Evolutionary conservation across 23 red algal genomes (phyloP).

Genomic region (Gracilaria vermiculophylla): DNA sequence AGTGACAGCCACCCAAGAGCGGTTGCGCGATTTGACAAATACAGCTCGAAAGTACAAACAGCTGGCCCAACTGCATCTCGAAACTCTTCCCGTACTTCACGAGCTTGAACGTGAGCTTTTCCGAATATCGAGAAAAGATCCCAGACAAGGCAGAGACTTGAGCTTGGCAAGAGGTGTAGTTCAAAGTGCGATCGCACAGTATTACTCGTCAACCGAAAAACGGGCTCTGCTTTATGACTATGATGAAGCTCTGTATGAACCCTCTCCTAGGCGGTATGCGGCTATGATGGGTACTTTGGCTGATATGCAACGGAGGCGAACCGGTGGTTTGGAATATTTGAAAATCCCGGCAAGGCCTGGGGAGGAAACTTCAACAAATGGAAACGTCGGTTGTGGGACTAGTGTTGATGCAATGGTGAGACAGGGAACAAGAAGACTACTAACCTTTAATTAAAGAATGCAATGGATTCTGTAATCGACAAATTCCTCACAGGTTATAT

Average conservation of each 20-base stretch:
- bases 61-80: slow-evolving; percentile 26
- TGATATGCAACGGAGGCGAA: slow-evolving; percentile 20
- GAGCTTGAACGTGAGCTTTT: slow-evolving; percentile 54
- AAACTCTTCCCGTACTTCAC: slow-evolving; percentile 42
- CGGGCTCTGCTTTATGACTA: slow-evolving; percentile 10
- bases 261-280: slow-evolving; percentile 33
- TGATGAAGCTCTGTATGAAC: slow-evolving; percentile 37
- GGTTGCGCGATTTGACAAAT: slow-evolving; percentile 50
- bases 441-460: slow-evolving; percentile 32
- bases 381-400: background rate
- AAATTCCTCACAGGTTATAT: background rate
- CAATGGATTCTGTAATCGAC: background rate
- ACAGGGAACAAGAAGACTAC: slow-evolving; percentile 19
- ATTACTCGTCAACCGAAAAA: slow-evolving; percentile 42
- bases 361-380: background rate
- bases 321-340: background rate
- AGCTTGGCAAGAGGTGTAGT: slow-evolving; percentile 36
- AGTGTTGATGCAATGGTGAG: background rate
- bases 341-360: background rate
- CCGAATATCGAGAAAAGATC: slow-evolving; percentile 37
- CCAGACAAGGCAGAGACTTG: background rate
- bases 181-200: slow-evolving; percentile 59
- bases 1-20: slow-evolving; percentile 33
- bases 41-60: slow-evolving; percentile 51
- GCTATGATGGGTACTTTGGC: slow-evolving; percentile 25